A percentile compares a stretch with the other conserved stretches of the same genome.
Conservation (phyloP, 768 basidiomycete species). For the Mycena latifolia region DNA sequence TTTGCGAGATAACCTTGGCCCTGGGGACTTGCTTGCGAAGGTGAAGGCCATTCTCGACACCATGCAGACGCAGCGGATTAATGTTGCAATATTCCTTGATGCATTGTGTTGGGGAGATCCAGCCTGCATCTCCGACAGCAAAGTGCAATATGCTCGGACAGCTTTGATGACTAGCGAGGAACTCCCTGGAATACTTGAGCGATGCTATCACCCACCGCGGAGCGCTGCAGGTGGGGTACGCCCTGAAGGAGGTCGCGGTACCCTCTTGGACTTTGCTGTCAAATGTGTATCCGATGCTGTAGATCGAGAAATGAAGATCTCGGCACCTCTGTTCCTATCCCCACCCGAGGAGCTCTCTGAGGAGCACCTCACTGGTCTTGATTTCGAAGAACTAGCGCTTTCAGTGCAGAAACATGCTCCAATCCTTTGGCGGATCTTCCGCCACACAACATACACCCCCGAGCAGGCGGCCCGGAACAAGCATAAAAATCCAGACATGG, state of each 20-base stretch:
- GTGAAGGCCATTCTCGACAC: neutral
- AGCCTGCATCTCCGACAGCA: constrained; percentile 22
- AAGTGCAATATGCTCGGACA: too few species aligned
- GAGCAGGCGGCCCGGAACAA: constrained; percentile 30
- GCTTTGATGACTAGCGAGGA: neutral
- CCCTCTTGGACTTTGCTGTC: constrained; percentile 30
- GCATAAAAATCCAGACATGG: constrained; percentile 35
- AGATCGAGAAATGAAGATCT: constrained; percentile 30
- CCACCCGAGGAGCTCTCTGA: constrained; percentile 32
- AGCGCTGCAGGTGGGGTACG: neutral
- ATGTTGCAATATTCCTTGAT: constrained; percentile 4
- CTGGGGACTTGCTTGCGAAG: too few species aligned
- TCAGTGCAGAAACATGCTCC: constrained; percentile 21
- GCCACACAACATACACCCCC: constrained; percentile 10
- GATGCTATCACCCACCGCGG: constrained; percentile 30
- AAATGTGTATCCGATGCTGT: constrained; percentile 13
- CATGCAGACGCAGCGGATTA: constrained; percentile 36
- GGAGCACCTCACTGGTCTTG: constrained; percentile 26
- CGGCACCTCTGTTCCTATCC: constrained; percentile 22
- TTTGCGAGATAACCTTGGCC: neutral
- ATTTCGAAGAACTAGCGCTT: constrained; percentile 26
- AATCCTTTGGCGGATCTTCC: constrained; percentile 28
- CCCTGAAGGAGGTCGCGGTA: constrained; percentile 6
- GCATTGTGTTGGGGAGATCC: neutral
- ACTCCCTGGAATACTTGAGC: constrained; percentile 36